phyloP scores from a whole-genome alignment of 2,329 filamentous ascomycete species.

The Hypocrella siamensis region DNA sequence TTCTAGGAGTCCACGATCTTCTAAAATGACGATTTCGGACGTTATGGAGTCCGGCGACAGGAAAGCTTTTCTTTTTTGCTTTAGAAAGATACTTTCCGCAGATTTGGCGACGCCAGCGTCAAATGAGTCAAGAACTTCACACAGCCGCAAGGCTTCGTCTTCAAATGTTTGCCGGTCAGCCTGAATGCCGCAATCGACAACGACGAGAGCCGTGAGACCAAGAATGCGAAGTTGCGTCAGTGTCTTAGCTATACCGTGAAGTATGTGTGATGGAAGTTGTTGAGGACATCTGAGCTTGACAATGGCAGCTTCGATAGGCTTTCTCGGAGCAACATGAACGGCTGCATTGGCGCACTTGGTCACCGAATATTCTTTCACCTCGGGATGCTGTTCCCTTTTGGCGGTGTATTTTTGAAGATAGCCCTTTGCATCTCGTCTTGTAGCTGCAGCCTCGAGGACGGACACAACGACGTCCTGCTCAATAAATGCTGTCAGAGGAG shows the following conservation, averaged over 20 bases:
- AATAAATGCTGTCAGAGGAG: background rate
- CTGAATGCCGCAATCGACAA: conserved; percentile 53
- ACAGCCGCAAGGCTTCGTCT: conserved; percentile 57
- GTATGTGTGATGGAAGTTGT: conserved; percentile 47
- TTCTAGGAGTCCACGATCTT: conserved; percentile 16
- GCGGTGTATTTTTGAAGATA: conserved; percentile 72
- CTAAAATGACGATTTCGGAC: conserved; percentile 12
- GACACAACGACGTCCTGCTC: conserved; percentile 69
- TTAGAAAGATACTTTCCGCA: conserved; percentile 31
- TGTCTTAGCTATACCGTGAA: conserved; percentile 68
- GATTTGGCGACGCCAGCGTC: conserved; percentile 53
- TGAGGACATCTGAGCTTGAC: conserved; percentile 72
- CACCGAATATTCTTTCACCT: background rate
- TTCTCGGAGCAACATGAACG: background rate
- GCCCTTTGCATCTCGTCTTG: conserved; percentile 80
- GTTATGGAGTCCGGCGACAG: conserved; percentile 7
- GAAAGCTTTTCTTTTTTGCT: background rate
- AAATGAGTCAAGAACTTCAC: conserved; percentile 57
- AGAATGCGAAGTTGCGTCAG: conserved; percentile 69
- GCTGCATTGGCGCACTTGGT: background rate
- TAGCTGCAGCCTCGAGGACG: conserved; percentile 74
- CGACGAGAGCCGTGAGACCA: conserved; percentile 67
- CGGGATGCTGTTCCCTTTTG: conserved; percentile 9
- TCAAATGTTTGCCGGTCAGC: conserved; percentile 25
- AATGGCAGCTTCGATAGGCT: conserved; percentile 51